Percentiles rank a stretch among this genome's conserved stretches.
Conservation (phyloP, 257 asterid genomes). For the Solanum pinnatisectum region DNA sequence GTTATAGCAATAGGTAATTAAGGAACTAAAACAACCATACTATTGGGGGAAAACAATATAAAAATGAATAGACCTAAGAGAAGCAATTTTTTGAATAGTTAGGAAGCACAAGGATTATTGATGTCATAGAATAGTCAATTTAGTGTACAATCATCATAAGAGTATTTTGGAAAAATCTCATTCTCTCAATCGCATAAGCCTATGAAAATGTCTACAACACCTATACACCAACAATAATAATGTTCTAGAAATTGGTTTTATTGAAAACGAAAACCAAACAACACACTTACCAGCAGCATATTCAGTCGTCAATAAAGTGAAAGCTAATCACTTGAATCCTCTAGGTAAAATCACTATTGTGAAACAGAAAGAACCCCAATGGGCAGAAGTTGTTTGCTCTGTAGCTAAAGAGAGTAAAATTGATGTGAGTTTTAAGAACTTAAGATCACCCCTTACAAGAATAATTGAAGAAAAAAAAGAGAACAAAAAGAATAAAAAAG, state of each 20-base stretch:
- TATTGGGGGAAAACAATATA: neutral
- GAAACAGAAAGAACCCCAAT: neutral
- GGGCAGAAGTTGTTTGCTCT: neutral
- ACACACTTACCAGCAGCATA: neutral
- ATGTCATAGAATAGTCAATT: neutral
- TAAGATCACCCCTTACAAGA: too few relatives aligned
- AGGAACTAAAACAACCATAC: neutral
- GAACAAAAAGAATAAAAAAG: too few relatives aligned
- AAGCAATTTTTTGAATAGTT: neutral
- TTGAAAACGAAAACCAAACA: too few relatives aligned
- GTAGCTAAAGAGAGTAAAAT: neutral
- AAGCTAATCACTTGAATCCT: neutral
- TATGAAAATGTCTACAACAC: neutral
- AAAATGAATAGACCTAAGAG: neutral
- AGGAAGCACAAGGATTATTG: neutral
- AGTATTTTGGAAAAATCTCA: neutral
- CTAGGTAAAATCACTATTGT: neutral
- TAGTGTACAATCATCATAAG: neutral
- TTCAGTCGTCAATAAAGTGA: neutral
- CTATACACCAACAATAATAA: neutral
- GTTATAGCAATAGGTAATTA: neutral
- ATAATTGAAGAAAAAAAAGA: too few relatives aligned
- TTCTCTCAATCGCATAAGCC: neutral
- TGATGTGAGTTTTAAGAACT: neutral
- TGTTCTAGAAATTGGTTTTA: neutral